Conservation (phyloP, 1,284 basidiomycete species). For the Quambalaria eucalypti region DNA sequence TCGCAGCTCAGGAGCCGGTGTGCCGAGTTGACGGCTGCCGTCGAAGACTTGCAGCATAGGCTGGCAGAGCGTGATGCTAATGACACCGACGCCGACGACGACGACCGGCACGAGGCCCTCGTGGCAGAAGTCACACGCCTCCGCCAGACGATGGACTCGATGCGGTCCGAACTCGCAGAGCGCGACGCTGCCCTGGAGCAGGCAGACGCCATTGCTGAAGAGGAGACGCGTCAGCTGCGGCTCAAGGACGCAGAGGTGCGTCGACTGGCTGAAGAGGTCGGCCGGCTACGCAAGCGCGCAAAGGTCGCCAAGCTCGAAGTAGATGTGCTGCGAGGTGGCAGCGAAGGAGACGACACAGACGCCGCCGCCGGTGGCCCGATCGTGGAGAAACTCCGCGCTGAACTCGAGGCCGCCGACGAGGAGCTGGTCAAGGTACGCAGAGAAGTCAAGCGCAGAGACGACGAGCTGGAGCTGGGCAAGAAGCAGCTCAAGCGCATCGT, state of each 20-base stretch:
- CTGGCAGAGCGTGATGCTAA: neutral
- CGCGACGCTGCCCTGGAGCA: neutral
- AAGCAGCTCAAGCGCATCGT: constrained; percentile 1
- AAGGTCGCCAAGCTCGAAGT: neutral
- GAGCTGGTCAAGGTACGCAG: neutral
- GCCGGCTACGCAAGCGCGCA: neutral
- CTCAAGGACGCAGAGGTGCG: neutral
- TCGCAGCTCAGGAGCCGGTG: neutral
- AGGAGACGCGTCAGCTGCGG: neutral
- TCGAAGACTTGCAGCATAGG: neutral
- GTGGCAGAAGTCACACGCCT: neutral
- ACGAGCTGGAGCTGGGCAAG: constrained; percentile 4
- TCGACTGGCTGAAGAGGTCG: neutral
- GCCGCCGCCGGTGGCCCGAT: neutral
- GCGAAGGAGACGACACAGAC: no score
- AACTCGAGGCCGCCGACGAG: neutral
- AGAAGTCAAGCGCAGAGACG: neutral
- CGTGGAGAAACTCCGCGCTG: neutral
- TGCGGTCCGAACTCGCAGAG: neutral
- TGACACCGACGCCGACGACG: neutral
- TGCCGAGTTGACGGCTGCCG: neutral
- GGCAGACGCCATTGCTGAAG: neutral
- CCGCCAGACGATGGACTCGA: neutral
- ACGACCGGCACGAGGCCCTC: neutral
- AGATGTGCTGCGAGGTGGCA: neutral